Evolutionary conservation across 164 flowering plant genomes (phyloP), one percentile per base, ranked within the genome.

Genomic region (Cinnamomum chago): DNA sequence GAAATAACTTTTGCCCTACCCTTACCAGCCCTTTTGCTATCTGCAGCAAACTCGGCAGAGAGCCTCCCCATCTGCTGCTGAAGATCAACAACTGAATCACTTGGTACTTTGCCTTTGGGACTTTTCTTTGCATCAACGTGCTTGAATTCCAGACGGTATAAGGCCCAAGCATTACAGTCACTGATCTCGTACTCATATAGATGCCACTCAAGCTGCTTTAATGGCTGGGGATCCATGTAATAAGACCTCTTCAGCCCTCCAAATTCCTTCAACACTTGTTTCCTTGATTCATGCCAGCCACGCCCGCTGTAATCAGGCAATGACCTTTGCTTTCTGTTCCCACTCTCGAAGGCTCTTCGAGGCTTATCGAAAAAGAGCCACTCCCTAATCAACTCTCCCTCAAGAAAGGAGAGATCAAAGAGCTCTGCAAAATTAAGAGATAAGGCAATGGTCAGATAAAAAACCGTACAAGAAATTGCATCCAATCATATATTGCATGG

Each of bases 291-390:
- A 76, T 96, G 99, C 99, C 99, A 96, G 75, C 99, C 99, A 60
- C 98, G 96, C 0, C 98, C 99, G 74, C 79, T 82, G 79, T 96
- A 94, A 87, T 96, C 99, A 25, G 99, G 99, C 82, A 96, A 76
- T 50, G 98, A 92, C 79, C 99, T 84, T 80, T 94, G 98, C 89
- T 92, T 96, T 76, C 98, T 86, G 78, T 92, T 92, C 20, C 98
- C 99, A 84, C 95, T 92, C 82, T 94, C 97, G 84, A 96, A 94
- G 74, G 99, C 98, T 80, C 98, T 86, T 68, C 99, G 86, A 47
- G 99, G 99, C 82, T 96, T 96, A 78, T 94, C 99, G 74, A 96
- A 96, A 72, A 96, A 96, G 47, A 96, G 92, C 99, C 99, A 96
- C 72, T 96, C 99, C 82, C 99, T 87, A 50, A 96, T 87, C 28